Percentiles rank a stretch among this genome's conserved stretches.
Conservation (phyloP, 495 filamentous ascomycete genomes). For the Sabuloglossum arenarium region DNA sequence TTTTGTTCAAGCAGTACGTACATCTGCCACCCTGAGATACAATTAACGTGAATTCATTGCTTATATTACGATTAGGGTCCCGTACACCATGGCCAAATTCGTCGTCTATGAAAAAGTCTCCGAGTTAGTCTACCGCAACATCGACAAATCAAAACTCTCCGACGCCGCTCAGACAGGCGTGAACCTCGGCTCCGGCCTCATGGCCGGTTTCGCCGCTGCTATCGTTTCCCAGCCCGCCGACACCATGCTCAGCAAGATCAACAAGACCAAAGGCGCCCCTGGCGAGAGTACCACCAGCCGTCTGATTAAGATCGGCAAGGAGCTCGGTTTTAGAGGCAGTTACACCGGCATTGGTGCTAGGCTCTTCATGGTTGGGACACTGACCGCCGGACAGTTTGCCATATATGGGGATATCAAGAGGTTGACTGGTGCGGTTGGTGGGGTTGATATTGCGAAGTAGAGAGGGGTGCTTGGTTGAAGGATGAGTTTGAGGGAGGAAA, state of each 20-base stretch:
- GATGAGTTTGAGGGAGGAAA: too few relatives aligned
- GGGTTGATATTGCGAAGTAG: slow-evolving; percentile 50
- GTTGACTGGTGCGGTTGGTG: slow-evolving; percentile 44
- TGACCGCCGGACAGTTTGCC: slow-evolving; percentile 89
- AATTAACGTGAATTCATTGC: slow-evolving; percentile 1
- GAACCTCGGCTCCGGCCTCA: slow-evolving; percentile 89
- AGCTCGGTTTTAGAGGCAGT: slow-evolving; percentile 75
- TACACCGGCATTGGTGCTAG: slow-evolving; percentile 87
- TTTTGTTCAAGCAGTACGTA: slow-evolving; percentile 88
- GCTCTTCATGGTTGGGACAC: slow-evolving; percentile 67
- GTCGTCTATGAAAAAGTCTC: slow-evolving; percentile 96
- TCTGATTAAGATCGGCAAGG: slow-evolving; percentile 87
- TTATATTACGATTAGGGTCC: slow-evolving; percentile 39
- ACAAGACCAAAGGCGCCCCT: slow-evolving; percentile 94
- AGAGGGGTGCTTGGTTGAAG: too few relatives aligned
- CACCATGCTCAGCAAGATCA: slow-evolving; percentile 99
- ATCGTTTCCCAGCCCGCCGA: slow-evolving; percentile 94
- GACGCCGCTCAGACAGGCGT: slow-evolving; percentile 58
- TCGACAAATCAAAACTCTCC: slow-evolving; percentile 61
- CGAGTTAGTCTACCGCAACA: slow-evolving; percentile 48
- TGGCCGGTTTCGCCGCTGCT: slow-evolving; percentile 95
- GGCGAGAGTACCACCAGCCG: slow-evolving; percentile 85
- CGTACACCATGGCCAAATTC: slow-evolving; percentile 99
- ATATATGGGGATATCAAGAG: slow-evolving; percentile 74
- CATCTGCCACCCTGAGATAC: background rate